phyloP scores from a whole-genome alignment of 345 rosid species.

The Theobroma cacao region DNA sequence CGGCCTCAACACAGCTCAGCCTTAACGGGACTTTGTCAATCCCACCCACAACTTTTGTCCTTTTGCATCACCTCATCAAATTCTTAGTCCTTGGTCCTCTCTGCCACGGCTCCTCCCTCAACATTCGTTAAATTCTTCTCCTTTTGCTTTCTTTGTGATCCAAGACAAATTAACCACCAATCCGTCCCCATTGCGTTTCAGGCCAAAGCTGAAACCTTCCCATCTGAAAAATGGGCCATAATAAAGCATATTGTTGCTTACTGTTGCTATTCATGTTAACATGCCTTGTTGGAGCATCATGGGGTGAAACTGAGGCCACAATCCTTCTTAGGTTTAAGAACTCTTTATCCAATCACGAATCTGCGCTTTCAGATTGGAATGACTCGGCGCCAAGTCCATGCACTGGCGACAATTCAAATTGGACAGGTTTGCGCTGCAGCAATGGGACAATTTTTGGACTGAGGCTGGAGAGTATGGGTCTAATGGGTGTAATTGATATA shows the following conservation, averaged over 20 bases:
- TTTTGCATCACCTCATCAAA: neutral
- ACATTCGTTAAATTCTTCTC: too few species aligned
- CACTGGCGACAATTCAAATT: constrained; percentile 21
- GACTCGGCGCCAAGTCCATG: constrained; percentile 32
- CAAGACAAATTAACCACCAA: neutral
- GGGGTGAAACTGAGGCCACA: constrained; percentile 33
- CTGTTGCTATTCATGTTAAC: neutral
- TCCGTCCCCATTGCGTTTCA: neutral
- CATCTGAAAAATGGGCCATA: neutral
- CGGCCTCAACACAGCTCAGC: constrained; percentile 6
- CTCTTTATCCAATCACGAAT: constrained; percentile 30
- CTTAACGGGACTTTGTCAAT: neutral
- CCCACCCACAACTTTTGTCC: neutral
- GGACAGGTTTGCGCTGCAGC: constrained; percentile 61
- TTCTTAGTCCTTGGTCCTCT: neutral
- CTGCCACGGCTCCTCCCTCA: neutral
- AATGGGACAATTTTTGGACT: constrained; percentile 36
- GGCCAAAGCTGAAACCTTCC: neutral
- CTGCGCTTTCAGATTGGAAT: constrained; percentile 41
- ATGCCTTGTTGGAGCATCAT: neutral
- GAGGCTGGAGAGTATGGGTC: constrained; percentile 53
- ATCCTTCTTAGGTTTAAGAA: constrained; percentile 52
- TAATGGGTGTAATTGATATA: constrained; percentile 46
- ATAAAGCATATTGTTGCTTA: neutral
- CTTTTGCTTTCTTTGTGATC: neutral